phyloP scores from a whole-genome alignment of 306 rosid genomes.

The Sicyos edulis region DNA sequence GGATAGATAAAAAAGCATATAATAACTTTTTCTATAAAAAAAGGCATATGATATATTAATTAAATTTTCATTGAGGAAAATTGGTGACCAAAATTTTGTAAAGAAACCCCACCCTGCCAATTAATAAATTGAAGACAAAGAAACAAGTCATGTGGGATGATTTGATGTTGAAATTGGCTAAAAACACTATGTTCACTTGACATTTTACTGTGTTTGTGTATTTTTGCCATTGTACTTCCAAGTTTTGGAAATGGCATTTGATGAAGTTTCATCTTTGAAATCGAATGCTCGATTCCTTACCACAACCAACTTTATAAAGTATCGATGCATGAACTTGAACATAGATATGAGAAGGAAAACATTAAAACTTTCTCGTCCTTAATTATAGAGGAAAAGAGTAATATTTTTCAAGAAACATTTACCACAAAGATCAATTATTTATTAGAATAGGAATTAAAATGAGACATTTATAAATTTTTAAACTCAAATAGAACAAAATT shows the following conservation, averaged over 20 bases:
- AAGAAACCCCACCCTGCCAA: background rate
- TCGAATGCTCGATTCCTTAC: background rate
- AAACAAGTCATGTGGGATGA: conserved; percentile 3
- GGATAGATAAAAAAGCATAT: no score
- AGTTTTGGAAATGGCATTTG: background rate
- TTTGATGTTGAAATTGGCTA: background rate
- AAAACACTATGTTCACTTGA: background rate
- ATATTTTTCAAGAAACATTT: no score
- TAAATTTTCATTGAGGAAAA: background rate
- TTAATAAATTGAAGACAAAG: background rate
- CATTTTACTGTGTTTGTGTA: background rate
- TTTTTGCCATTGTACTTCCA: background rate
- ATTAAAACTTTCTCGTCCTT: conserved; percentile 30
- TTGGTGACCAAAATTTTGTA: background rate
- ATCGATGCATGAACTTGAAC: conserved; percentile 10
- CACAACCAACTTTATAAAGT: background rate
- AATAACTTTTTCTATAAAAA: no score
- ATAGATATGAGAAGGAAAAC: conserved; percentile 30
- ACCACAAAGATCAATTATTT: no score
- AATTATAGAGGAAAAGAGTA: no score
- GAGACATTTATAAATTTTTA: no score
- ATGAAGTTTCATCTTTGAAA: background rate
- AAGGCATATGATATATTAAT: background rate
- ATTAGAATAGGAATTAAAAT: no score
- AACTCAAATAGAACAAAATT: no score